phyloP scores from a whole-genome alignment of 192 early-diverging fungal genomes.

The Coemansia sp. region DNA sequence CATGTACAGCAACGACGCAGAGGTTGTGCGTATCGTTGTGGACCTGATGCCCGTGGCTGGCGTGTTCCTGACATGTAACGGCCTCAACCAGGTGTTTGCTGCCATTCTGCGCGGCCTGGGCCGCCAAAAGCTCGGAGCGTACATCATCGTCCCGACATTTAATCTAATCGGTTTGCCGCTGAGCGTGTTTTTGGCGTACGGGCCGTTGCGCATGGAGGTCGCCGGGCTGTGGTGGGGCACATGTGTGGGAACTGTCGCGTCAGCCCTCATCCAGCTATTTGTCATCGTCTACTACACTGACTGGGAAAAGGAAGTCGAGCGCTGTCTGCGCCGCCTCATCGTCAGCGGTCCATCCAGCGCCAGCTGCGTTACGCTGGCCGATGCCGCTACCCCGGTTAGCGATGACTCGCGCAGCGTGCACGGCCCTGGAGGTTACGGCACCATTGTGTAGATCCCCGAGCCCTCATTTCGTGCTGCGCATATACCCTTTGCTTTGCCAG shows the following conservation, averaged over 20 bases:
- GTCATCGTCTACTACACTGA: slow-evolving; percentile 21
- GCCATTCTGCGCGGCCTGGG: slow-evolving; percentile 56
- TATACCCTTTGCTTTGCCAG: neutral
- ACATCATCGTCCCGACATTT: slow-evolving; percentile 49
- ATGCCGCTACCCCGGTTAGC: slow-evolving; percentile 10
- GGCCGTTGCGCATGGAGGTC: slow-evolving; percentile 56
- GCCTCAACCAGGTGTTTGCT: slow-evolving; percentile 58
- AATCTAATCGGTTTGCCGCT: slow-evolving; percentile 53
- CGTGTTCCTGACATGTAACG: slow-evolving; percentile 48
- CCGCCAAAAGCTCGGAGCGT: slow-evolving; percentile 53
- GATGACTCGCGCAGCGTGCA: neutral
- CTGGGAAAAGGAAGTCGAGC: slow-evolving; percentile 37
- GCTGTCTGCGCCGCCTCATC: slow-evolving; percentile 29
- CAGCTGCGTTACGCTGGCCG: neutral
- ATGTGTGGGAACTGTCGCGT: slow-evolving; percentile 46
- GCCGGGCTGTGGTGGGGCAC: slow-evolving; percentile 64
- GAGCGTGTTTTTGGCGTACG: slow-evolving; percentile 48
- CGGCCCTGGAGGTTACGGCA: slow-evolving; percentile 4
- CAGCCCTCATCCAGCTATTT: slow-evolving; percentile 27
- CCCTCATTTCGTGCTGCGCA: neutral
- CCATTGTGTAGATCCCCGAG: neutral
- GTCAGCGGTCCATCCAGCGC: slow-evolving; percentile 11
- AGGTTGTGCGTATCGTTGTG: slow-evolving; percentile 25
- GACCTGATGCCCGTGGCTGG: slow-evolving; percentile 33
- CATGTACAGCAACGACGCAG: slow-evolving; percentile 47